Base-by-base conservation (phyloP, 768 basidiomycete genomes). In the Podaxis carcinomalis region DNA sequence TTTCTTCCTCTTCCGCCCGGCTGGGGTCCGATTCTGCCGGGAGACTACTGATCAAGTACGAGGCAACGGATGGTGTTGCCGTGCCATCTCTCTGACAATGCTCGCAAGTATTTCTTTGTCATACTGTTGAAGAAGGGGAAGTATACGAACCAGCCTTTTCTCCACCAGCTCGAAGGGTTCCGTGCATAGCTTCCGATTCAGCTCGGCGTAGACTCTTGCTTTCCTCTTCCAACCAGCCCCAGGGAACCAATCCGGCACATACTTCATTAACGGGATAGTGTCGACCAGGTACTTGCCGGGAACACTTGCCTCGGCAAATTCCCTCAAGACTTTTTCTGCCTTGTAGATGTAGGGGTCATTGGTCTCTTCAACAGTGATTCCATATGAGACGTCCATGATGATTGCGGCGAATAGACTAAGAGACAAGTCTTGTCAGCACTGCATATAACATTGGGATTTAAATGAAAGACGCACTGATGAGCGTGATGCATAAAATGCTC, bases 171-270 rank as follows among this genome's bases (percentile, higher is more conserved):
- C 57, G 44, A 79, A 81, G 0, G 81, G 80, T 6, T 70, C 65
- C n/a, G 78, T 71, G 14, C 73, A 65, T 69, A 79, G 72, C 13
- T 75, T 70, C 5, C 68, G 61, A 7, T 72, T 70, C 10, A 73
- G 64, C 14, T 65, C 67, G 19, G 69, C 68, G 65, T 75, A 74
- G 19, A 66, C 39, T 25, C 69, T 66, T 1, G 80, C 80, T 50
- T 69, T 72, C 39, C 68, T 71, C 62, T 80, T 71, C 65, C 80
- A 83, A 23, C 72, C 74, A 5, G 77, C 74, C 0, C 81, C 82
- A 25, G 81, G 80, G 5, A 81, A 37, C 80, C 81, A 82, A 11
- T 53, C 40, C 0, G 74, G 75, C 1, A 75, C 59, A 28, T 73
- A 64, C 66, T 53, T 63, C 67, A 68, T 52, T 7, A 63, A 56